phyloP scores from a whole-genome alignment of 352 stramenopile genomes.

The Aphanomyces astaci region DNA sequence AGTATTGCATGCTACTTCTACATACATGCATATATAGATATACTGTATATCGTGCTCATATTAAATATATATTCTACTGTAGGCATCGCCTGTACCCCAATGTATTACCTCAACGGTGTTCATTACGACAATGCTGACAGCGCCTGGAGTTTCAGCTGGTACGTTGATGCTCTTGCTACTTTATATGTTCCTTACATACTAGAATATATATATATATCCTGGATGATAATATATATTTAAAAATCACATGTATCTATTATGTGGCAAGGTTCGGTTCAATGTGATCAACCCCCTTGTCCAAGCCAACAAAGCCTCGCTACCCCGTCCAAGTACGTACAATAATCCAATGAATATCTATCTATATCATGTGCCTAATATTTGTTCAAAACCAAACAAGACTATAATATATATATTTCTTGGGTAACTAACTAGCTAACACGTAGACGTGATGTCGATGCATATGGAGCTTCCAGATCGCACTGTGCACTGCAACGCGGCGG shows the following conservation, averaged over 20 bases:
- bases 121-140: constrained; percentile 41
- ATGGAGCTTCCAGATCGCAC: not conserved
- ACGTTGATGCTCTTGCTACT: constrained; percentile 27
- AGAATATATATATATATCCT: no score
- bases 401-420: no score
- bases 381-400: no score
- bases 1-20: no score
- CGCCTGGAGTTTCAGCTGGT: constrained; percentile 46
- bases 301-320: not conserved
- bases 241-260: not conserved
- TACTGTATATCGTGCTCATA: no score
- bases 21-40: no score
- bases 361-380: no score
- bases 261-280: not conserved
- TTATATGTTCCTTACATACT: no score
- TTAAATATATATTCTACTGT: no score
- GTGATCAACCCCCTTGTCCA: constrained; percentile 31
- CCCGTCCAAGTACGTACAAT: not conserved
- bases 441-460: not conserved
- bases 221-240: no score
- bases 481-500: not conserved
- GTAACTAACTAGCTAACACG: no score
- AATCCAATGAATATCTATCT: no score
- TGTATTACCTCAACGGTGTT: constrained; percentile 76
- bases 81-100: constrained; percentile 55